Conservation (phyloP, 768 basidiomycete genomes). For the Favolaschia claudopus region DNA sequence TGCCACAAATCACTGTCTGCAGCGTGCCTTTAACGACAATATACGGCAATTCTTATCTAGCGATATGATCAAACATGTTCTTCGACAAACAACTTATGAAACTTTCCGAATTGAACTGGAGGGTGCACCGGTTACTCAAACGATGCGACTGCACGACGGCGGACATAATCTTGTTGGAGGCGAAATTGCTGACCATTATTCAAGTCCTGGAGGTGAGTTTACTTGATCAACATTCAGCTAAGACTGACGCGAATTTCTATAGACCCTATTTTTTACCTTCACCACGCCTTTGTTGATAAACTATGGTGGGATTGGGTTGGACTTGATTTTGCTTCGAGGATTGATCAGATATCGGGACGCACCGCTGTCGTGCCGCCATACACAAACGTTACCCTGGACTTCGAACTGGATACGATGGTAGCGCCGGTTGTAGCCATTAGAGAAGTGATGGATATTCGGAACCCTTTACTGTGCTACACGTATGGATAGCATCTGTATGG, state of each 20-base stretch:
- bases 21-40: constrained; percentile 36
- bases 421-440: constrained; percentile 18
- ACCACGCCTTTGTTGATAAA: constrained; percentile 33
- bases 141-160: constrained; percentile 39
- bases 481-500: too few species aligned
- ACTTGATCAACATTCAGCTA: neutral
- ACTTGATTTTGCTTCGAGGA: constrained; percentile 14
- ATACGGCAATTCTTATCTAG: constrained; percentile 28
- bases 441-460: constrained; percentile 19
- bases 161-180: constrained; percentile 45
- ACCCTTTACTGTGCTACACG: constrained; percentile 12
- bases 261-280: constrained; percentile 36
- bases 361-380: constrained; percentile 21
- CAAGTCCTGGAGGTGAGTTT: constrained; percentile 13
- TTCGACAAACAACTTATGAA: constrained; percentile 38
- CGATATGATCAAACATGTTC: constrained; percentile 31
- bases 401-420: constrained; percentile 21
- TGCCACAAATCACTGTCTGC: constrained; percentile 40
- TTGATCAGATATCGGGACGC: constrained; percentile 30
- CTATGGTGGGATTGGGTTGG: constrained; percentile 36
- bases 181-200: constrained; percentile 35
- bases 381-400: constrained; percentile 21
- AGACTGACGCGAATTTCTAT: neutral
- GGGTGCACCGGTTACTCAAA: constrained; percentile 35
- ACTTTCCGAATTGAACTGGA: constrained; percentile 45